These are phyloP conservation scores for Apostasia shenzhenica DNA, from an alignment of 106 monocot species.

Conservation along the genomic window DNA sequence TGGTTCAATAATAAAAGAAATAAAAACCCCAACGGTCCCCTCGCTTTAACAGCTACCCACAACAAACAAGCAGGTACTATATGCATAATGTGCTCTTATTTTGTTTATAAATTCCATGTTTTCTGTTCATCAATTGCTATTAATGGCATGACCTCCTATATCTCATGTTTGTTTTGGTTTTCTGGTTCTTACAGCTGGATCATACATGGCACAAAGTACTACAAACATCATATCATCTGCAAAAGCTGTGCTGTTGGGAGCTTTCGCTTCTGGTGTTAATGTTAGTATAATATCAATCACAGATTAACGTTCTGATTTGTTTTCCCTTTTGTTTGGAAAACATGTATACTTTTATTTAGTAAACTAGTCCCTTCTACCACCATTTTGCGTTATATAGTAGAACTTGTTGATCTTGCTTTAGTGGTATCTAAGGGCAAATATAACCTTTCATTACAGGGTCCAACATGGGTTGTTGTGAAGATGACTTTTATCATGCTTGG, in stretches of 20 bases:
- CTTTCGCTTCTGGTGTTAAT: slow-evolving; percentile 81
- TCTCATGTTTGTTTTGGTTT: background rate
- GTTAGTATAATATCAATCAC: slow-evolving; percentile 23
- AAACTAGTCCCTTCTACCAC: too few relatives aligned
- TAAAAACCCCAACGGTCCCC: too few relatives aligned
- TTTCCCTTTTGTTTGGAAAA: background rate
- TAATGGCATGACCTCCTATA: background rate
- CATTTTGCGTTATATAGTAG: background rate
- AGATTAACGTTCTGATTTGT: background rate
- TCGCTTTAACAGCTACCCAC: too few relatives aligned
- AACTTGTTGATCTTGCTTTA: background rate
- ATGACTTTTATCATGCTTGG: slow-evolving; percentile 63
- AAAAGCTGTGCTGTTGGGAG: slow-evolving; percentile 75
- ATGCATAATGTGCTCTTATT: too few relatives aligned
- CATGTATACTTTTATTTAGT: background rate
- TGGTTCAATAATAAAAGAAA: too few relatives aligned
- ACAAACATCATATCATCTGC: slow-evolving; percentile 53
- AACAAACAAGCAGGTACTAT: too few relatives aligned
- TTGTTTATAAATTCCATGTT: too few relatives aligned
- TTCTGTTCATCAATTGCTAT: too few relatives aligned
- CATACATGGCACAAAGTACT: slow-evolving; percentile 23
- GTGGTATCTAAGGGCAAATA: background rate
- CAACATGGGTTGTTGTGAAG: slow-evolving; percentile 81
- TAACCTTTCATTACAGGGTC: slow-evolving; percentile 26
- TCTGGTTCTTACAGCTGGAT: background rate